Percentiles rank a stretch among this genome's conserved stretches.
These are phyloP conservation scores for Sequoiadendron giganteum DNA, from an alignment of 75 land plant genomes.

Conservation along the genomic window DNA sequence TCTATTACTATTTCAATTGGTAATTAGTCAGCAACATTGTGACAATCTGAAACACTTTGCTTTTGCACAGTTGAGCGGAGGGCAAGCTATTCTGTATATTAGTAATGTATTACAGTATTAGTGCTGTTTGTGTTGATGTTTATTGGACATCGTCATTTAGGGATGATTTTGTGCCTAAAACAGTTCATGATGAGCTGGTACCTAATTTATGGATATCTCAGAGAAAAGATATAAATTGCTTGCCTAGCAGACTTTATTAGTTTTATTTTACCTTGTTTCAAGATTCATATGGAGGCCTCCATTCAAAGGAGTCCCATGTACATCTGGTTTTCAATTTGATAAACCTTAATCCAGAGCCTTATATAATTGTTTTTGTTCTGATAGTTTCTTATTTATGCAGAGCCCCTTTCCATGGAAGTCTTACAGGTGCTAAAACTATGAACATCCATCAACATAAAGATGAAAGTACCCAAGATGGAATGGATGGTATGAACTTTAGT, in stretches of 20 bases:
- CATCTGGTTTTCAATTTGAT: not conserved
- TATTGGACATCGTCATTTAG: not conserved
- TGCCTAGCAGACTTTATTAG: not conserved
- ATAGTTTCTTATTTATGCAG: conserved; percentile 7
- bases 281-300: not conserved
- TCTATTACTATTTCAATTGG: not conserved
- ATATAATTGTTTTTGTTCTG: not conserved
- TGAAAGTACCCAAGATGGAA: not conserved
- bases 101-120: not conserved
- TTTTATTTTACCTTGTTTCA: not conserved
- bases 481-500: not conserved
- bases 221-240: not conserved
- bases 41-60: not conserved
- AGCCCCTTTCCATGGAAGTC: not conserved
- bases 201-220: not conserved
- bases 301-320: not conserved
- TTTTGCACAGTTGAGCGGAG: not conserved
- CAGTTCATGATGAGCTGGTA: not conserved
- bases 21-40: not conserved
- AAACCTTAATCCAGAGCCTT: not conserved
- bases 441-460: conserved; percentile 1
- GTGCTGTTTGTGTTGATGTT: not conserved
- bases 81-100: not conserved
- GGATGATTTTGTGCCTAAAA: not conserved
- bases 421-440: not conserved